Percentiles rank a stretch among this genome's conserved stretches.
phyloP scores from a whole-genome alignment of 139 green algal species.

The Auxenochlorella pyrenoidosa region DNA sequence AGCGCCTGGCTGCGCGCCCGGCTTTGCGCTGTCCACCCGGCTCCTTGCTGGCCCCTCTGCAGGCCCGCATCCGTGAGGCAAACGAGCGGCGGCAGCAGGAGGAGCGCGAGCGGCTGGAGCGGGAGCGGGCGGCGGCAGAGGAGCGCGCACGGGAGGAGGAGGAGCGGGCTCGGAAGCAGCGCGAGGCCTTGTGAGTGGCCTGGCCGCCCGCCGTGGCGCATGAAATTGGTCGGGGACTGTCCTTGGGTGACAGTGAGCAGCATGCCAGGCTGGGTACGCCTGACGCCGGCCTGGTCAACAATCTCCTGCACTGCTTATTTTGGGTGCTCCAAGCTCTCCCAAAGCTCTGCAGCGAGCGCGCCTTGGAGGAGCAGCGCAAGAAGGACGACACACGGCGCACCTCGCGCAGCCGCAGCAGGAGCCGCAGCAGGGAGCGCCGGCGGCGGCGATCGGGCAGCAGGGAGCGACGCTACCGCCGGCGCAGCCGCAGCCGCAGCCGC shows the following conservation, averaged over 20 bases:
- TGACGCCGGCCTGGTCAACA: neutral
- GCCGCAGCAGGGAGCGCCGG: neutral
- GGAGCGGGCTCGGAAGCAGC: neutral
- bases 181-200: neutral
- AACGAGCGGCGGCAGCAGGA: slow-evolving; percentile 37
- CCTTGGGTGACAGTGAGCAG: neutral
- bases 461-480: neutral
- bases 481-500: slow-evolving; percentile 4
- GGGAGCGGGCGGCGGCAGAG: slow-evolving; percentile 19
- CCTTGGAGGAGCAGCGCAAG: neutral
- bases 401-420: neutral
- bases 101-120: slow-evolving; percentile 20
- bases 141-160: neutral
- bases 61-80: slow-evolving; percentile 26
- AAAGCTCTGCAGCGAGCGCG: neutral
- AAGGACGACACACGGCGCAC: neutral
- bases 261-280: neutral
- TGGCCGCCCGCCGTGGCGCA: too few relatives aligned
- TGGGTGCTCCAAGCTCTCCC: too few relatives aligned
- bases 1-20: too few relatives aligned
- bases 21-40: too few relatives aligned
- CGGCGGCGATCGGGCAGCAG: neutral
- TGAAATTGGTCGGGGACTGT: neutral
- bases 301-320: too few relatives aligned
- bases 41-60: neutral